phyloP scores from a whole-genome alignment of 2,329 filamentous ascomycete genomes.

The Tolypocladium paradoxum region DNA sequence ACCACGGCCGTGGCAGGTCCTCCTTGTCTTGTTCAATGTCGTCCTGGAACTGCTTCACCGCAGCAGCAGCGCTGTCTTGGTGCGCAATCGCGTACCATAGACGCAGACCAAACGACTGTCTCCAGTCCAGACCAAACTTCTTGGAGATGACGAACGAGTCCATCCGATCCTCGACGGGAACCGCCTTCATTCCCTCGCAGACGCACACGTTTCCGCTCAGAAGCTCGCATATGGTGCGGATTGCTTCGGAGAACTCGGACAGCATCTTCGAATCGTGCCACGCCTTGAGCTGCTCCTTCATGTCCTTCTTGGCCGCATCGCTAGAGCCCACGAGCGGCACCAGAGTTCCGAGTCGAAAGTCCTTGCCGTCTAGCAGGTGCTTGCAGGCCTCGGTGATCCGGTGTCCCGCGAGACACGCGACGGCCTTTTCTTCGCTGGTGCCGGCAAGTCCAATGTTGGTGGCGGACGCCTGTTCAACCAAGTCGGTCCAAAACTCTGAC shows the following conservation, averaged over 20 bases:
- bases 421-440: conserved; percentile 69
- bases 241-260: conserved; percentile 74
- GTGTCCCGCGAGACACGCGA: conserved; percentile 69
- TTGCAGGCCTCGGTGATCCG: conserved; percentile 76
- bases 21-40: conserved; percentile 66
- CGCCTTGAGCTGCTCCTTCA: conserved; percentile 67
- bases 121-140: conserved; percentile 82
- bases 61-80: conserved; percentile 58
- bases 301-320: conserved; percentile 57
- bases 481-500: conserved; percentile 52
- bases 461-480: conserved; percentile 51
- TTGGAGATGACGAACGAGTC: conserved; percentile 73
- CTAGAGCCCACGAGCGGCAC: conserved; percentile 73
- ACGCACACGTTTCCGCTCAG: conserved; percentile 78
- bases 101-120: conserved; percentile 81
- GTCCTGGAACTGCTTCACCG: conserved; percentile 61
- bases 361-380: conserved; percentile 60
- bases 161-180: conserved; percentile 67
- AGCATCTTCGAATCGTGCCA: conserved; percentile 79
- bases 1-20: conserved; percentile 62
- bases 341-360: conserved; percentile 77
- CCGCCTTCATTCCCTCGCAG: conserved; percentile 65
- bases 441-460: conserved; percentile 46
- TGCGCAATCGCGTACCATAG: conserved; percentile 75
- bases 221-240: conserved; percentile 83